A percentile compares a stretch with the other conserved stretches of the same genome.
Evolutionary conservation across 176 grass and related monocot genomes (phyloP).

Genomic region (Dactylis glomerata): DNA sequence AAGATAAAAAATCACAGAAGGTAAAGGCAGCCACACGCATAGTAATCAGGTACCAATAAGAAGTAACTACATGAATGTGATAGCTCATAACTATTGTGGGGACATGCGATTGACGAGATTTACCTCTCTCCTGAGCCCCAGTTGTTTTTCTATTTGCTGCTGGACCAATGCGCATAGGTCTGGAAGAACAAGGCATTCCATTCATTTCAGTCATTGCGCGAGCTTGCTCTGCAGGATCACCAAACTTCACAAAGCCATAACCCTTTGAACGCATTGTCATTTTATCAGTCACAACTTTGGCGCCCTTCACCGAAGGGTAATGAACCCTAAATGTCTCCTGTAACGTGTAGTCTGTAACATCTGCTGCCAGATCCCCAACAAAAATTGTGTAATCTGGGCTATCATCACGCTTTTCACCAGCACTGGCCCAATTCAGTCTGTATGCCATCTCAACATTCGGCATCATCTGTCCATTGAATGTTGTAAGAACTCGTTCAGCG

Average conservation of each 20-base stretch:
- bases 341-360: slow-evolving; percentile 91
- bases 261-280: slow-evolving; percentile 88
- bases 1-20: slow-evolving; percentile 12
- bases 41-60: not conserved
- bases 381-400: slow-evolving; percentile 85
- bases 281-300: slow-evolving; percentile 96
- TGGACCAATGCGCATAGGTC: slow-evolving; percentile 88
- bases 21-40: slow-evolving; percentile 8
- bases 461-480: slow-evolving; percentile 87
- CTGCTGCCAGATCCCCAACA: slow-evolving; percentile 88
- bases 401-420: slow-evolving; percentile 92
- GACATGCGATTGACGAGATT: not conserved
- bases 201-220: slow-evolving; percentile 99
- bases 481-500: slow-evolving; percentile 76
- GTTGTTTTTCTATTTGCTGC: slow-evolving; percentile 78
- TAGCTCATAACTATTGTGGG: not conserved
- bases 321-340: slow-evolving; percentile 87
- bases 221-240: slow-evolving; percentile 79
- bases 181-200: slow-evolving; percentile 82
- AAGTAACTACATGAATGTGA: not conserved
- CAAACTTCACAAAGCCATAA: slow-evolving; percentile 95
- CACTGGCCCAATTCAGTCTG: slow-evolving; percentile 89
- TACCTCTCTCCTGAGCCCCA: slow-evolving; percentile 82
- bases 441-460: slow-evolving; percentile 72
- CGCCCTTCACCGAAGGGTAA: slow-evolving; percentile 88